Evolutionary conservation across 2,329 filamentous ascomycete species (phyloP).

Genomic region (Cryoendolithus antarcticus): DNA sequence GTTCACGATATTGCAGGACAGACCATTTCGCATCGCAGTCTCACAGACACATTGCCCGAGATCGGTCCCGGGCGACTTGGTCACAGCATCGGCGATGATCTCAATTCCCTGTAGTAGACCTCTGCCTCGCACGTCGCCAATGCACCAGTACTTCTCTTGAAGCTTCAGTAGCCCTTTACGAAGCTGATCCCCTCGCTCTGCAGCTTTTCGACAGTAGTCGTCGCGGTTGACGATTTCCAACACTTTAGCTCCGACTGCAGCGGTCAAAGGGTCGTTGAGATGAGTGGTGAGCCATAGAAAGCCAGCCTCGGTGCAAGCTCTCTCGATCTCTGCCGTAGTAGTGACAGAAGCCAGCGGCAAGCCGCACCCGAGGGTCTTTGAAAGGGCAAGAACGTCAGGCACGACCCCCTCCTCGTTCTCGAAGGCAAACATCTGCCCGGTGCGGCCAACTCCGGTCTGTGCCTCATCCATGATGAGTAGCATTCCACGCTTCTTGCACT

Average conservation of each 20-base stretch:
- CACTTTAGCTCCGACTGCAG: slow-evolving; percentile 15
- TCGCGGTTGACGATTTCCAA: slow-evolving; percentile 15
- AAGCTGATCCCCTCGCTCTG: slow-evolving; percentile 9
- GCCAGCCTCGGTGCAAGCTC: slow-evolving; percentile 6
- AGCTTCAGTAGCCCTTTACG: slow-evolving; percentile 10
- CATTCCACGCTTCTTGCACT: slow-evolving; percentile 23
- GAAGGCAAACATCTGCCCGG: slow-evolving; percentile 21
- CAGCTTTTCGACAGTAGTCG: slow-evolving; percentile 8
- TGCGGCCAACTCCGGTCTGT: slow-evolving; percentile 24
- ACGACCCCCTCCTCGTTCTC: slow-evolving; percentile 17
- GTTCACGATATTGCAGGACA: slow-evolving; percentile 14
- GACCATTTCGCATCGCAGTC: slow-evolving; percentile 9
- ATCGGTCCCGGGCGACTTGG: slow-evolving; percentile 10
- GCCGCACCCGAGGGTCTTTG: slow-evolving; percentile 15
- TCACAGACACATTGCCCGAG: slow-evolving; percentile 13
- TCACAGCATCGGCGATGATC: slow-evolving; percentile 11
- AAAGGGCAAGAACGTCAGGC: slow-evolving; percentile 34
- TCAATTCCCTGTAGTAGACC: slow-evolving; percentile 14
- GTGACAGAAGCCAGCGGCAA: slow-evolving; percentile 13
- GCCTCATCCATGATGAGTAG: slow-evolving; percentile 27
- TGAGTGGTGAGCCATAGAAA: slow-evolving; percentile 16
- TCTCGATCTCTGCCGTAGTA: slow-evolving; percentile 11
- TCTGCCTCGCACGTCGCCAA: slow-evolving; percentile 15
- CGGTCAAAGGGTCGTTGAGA: slow-evolving; percentile 15
- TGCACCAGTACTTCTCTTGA: slow-evolving; percentile 14